A percentile compares a stretch with the other conserved stretches of the same genome.
These are phyloP conservation scores for Kurtzmaniella quercitrusa DNA, from an alignment of 1,139 yeast genomes.

Conservation along the genomic window DNA sequence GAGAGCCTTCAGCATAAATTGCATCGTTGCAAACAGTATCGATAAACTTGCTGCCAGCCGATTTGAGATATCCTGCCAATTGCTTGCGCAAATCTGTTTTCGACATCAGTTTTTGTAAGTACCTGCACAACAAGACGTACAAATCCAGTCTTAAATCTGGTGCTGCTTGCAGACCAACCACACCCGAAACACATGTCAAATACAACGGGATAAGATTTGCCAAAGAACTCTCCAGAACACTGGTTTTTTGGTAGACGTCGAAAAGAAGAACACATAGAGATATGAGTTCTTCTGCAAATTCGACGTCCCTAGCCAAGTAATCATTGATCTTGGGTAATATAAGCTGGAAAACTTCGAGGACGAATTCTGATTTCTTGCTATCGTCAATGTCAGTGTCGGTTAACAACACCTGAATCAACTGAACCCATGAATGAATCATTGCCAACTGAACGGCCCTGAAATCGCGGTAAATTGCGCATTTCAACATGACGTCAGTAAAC, in stretches of 20 bases:
- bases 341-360: constrained; percentile 71
- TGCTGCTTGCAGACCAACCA: constrained; percentile 65
- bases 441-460: constrained; percentile 53
- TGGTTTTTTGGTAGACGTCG: constrained; percentile 54
- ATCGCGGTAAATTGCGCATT: constrained; percentile 40
- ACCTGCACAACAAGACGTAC: constrained; percentile 68
- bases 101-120: constrained; percentile 48
- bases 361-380: constrained; percentile 49
- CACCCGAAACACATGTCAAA: constrained; percentile 69
- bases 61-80: constrained; percentile 48
- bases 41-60: constrained; percentile 59
- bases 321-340: constrained; percentile 74
- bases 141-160: constrained; percentile 71
- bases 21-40: constrained; percentile 74
- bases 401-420: constrained; percentile 68
- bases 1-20: constrained; percentile 71
- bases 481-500: constrained; percentile 35
- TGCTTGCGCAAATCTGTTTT: constrained; percentile 41
- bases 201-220: constrained; percentile 66
- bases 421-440: constrained; percentile 79
- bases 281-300: constrained; percentile 72
- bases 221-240: constrained; percentile 16
- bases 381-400: constrained; percentile 43
- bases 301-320: constrained; percentile 62
- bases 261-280: constrained; percentile 70